Conservation (phyloP, 2,329 filamentous ascomycete genomes). For the Talaromyces sp. region DNA sequence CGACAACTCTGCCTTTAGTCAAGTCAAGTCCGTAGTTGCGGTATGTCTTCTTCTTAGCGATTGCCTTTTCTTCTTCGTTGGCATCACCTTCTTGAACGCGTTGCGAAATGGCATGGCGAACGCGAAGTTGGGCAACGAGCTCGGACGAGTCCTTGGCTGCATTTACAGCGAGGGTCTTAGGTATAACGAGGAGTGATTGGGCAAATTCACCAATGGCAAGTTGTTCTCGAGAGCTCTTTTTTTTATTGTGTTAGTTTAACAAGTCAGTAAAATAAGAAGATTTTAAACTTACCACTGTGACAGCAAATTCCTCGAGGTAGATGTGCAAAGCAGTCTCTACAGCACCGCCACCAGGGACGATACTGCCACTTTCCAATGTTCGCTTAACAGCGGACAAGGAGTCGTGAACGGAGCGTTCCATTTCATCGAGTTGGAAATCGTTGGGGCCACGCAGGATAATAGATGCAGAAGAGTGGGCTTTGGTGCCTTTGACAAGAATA, state of each 20-base stretch:
- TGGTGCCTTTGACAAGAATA: slow-evolving; percentile 93
- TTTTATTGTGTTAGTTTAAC: not conserved
- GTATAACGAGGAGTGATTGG: slow-evolving; percentile 85
- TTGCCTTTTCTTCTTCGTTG: slow-evolving; percentile 75
- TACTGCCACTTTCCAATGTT: slow-evolving; percentile 91
- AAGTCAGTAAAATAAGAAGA: not conserved
- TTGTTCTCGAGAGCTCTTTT: slow-evolving; percentile 80
- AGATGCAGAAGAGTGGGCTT: slow-evolving; percentile 86
- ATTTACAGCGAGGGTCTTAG: slow-evolving; percentile 94
- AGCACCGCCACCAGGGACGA: slow-evolving; percentile 92
- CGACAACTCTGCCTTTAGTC: slow-evolving; percentile 79
- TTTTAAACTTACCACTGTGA: slow-evolving; percentile 66
- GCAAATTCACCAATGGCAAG: slow-evolving; percentile 97
- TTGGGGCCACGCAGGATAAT: slow-evolving; percentile 94
- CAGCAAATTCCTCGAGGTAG: slow-evolving; percentile 97
- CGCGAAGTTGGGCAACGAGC: slow-evolving; percentile 90
- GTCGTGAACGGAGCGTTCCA: slow-evolving; percentile 98
- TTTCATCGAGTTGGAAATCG: slow-evolving; percentile 95
- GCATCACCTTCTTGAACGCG: slow-evolving; percentile 76
- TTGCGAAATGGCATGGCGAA: slow-evolving; percentile 88
- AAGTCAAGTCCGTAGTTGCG: slow-evolving; percentile 97
- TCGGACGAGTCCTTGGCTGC: slow-evolving; percentile 95
- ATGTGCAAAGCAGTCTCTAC: slow-evolving; percentile 99
- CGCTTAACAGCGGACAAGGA: slow-evolving; percentile 95
- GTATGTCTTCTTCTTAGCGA: slow-evolving; percentile 93